phyloP scores from a whole-genome alignment of 2,329 filamentous ascomycete species.

The Alternaria sp. region DNA sequence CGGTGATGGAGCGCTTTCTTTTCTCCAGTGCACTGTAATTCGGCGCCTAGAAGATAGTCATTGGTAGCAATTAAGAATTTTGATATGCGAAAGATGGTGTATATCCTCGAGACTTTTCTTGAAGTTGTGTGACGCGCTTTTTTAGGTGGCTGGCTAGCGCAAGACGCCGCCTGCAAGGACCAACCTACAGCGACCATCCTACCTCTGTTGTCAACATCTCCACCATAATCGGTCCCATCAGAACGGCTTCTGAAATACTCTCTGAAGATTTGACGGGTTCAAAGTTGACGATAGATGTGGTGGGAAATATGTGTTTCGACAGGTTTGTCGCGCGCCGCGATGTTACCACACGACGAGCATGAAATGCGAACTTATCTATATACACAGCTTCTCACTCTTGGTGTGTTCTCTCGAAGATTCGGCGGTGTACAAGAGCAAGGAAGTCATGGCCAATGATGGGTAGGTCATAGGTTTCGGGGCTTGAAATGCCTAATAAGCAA shows the following conservation, averaged over 20 bases:
- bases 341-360: neutral
- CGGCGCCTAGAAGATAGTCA: neutral
- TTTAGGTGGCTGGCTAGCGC: neutral
- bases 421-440: neutral
- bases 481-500: too few species aligned
- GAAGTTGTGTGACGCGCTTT: neutral
- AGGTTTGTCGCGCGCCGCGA: neutral
- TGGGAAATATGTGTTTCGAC: neutral
- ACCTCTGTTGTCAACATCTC: neutral
- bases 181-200: neutral
- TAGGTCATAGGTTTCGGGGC: too few species aligned
- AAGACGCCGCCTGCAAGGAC: neutral
- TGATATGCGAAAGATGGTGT: neutral
- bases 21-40: neutral
- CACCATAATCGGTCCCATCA: neutral
- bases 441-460: neutral
- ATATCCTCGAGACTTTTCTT: neutral
- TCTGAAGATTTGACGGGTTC: neutral
- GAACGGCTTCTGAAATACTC: neutral
- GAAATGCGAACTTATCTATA: too few species aligned
- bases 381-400: too few species aligned
- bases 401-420: neutral
- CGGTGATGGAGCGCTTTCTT: neutral
- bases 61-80: neutral
- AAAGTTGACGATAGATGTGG: neutral